These are phyloP conservation scores for Nicotiana sylvestris DNA, from an alignment of 257 asterid genomes.

Conservation along the genomic window DNA sequence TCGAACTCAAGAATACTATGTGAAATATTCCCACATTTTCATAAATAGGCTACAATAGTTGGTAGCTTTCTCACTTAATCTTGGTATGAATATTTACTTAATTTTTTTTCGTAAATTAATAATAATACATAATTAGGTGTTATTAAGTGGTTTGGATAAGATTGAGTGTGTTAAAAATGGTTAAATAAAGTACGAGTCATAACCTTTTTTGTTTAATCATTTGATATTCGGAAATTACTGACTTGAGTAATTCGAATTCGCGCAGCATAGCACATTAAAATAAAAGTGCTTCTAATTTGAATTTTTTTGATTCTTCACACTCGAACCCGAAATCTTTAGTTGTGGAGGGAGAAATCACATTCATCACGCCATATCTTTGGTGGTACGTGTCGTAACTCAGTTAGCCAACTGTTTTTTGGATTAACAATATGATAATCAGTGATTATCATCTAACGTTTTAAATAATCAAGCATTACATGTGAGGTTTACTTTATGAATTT, in stretches of 20 bases:
- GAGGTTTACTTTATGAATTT: background rate
- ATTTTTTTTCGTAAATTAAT: background rate
- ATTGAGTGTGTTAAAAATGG: background rate
- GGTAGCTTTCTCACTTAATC: background rate
- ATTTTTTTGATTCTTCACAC: accelerated
- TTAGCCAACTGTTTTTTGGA: background rate
- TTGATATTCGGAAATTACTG: background rate
- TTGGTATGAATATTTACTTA: background rate
- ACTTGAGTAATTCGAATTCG: background rate
- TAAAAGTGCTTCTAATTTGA: accelerated
- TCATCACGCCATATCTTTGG: background rate
- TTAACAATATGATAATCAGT: background rate
- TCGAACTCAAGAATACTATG: background rate
- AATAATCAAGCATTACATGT: constrained; percentile 8
- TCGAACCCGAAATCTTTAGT: too few species aligned
- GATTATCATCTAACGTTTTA: background rate
- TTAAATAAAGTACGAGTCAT: background rate
- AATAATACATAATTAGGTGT: background rate
- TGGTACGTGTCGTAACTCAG: background rate
- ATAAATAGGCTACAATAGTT: background rate
- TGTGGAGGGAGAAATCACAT: too few species aligned
- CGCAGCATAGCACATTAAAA: too few species aligned
- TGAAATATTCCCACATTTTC: background rate
- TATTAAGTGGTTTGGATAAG: background rate
- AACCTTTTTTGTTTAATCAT: background rate